Base-by-base conservation (phyloP, 208 protist species). In the Leishmania gerbilli region DNA sequence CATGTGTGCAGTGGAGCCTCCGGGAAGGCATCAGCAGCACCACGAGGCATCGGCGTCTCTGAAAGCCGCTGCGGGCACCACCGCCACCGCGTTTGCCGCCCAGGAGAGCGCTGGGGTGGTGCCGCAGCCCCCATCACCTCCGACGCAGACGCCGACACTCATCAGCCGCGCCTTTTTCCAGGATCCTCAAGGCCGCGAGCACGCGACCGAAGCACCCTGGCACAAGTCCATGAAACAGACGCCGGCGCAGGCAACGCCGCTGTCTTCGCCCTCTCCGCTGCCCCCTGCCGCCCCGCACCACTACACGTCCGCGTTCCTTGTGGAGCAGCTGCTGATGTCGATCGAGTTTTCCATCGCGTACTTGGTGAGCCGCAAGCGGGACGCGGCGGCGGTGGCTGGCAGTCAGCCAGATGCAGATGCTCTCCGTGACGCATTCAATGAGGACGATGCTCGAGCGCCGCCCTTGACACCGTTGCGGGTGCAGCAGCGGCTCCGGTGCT, bases 291-390 rank as follows among this genome's bases (percentile, higher is more conserved):
- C 37, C 40, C 42, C 2, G 45, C 62, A 72, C 68, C 64, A 79
- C 53, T 55, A 75, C 74, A 79, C 68, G 3, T 15, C 74, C 40
- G 80, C 47, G 6, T 34, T 51, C 5, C 40, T 84, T n/a, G 67
- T 84, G 27, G 80, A 84, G 55, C 80, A 79, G 42, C 80, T 84
- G 27, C 65, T 84, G 34, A 55, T 79, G n/a, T 79, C 80, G 13
- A 79, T 84, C 21, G 80, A 79, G 53, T 84, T 84, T 55, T 75
- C 80, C 55, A 62, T 84, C 51, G 64, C 64, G 42, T 84, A 84
- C 53, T 51, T 37, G n/a, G 47, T 42, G 21, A 67, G 37, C n/a
- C 45, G 76, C 13, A 51, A 65, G 60, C 76, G 40, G 40, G 62
- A 71, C 11, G 37, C 74, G 53, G 74, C 13, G 74, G 34, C 47